Percentiles rank a stretch among this genome's conserved stretches.
phyloP scores from a whole-genome alignment of 352 stramenopile genomes.

The Halophytophthora batemanensis region DNA sequence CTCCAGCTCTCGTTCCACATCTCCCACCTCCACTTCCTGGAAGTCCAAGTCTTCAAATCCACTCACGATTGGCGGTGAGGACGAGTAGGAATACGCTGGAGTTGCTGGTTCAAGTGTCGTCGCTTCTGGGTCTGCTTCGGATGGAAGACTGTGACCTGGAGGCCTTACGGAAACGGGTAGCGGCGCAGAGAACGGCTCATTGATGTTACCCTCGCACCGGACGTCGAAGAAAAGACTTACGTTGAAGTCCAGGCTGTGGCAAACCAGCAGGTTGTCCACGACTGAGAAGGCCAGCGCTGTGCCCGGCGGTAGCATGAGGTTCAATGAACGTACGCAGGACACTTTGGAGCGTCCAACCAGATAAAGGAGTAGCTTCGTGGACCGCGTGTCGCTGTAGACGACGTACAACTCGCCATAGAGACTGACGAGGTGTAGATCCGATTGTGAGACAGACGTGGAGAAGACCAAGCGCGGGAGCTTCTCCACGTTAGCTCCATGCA shows the following conservation, averaged over 20 bases:
- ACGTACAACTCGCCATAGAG: constrained; percentile 72
- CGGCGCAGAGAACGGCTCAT: constrained; percentile 70
- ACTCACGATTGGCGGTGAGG: not conserved
- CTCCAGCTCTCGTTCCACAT: constrained; percentile 7
- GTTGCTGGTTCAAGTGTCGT: not conserved
- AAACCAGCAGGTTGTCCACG: constrained; percentile 81
- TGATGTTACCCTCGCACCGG: constrained; percentile 46
- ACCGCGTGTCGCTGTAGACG: constrained; percentile 54
- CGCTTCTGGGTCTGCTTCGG: too few species aligned
- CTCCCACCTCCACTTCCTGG: constrained; percentile 6
- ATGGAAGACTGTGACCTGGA: constrained; percentile 24
- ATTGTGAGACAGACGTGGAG: constrained; percentile 44
- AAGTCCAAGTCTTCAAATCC: constrained; percentile 9
- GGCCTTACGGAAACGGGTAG: constrained; percentile 54
- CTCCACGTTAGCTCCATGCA: constrained; percentile 55
- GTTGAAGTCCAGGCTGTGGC: constrained; percentile 78
- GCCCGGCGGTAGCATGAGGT: constrained; percentile 60
- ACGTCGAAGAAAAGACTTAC: constrained; percentile 82
- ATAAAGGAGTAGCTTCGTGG: constrained; percentile 72
- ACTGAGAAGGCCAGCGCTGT: constrained; percentile 68
- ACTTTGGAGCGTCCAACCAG: constrained; percentile 58
- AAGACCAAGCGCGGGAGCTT: constrained; percentile 76
- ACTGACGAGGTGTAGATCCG: constrained; percentile 56
- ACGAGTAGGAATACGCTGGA: not conserved
- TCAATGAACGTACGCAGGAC: constrained; percentile 69